Percentiles rank a stretch among this genome's conserved stretches.
phyloP scores from a whole-genome alignment of 371 early-diverging fungal species.

The Mucor irregularis region DNA sequence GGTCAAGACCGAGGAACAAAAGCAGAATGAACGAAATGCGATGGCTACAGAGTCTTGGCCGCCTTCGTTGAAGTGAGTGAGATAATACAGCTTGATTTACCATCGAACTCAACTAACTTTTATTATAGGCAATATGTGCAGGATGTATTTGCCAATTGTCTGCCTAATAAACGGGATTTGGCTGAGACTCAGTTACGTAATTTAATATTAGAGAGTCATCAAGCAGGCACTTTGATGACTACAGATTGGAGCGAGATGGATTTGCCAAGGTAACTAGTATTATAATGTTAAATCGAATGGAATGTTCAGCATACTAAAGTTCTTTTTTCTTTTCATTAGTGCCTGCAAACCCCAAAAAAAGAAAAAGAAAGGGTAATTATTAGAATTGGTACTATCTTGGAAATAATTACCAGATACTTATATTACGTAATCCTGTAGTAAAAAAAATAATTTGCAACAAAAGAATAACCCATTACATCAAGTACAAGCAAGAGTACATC shows the following conservation, averaged over 20 bases:
- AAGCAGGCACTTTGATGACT: slow-evolving; percentile 50
- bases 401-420: neutral
- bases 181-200: slow-evolving; percentile 58
- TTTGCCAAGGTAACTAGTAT: slow-evolving; percentile 56
- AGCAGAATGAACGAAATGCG: slow-evolving; percentile 11
- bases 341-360: slow-evolving; percentile 24
- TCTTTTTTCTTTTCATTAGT: slow-evolving; percentile 5
- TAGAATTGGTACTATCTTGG: too few species aligned
- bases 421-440: neutral
- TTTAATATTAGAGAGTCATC: slow-evolving; percentile 56
- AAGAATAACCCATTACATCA: slow-evolving; percentile 30
- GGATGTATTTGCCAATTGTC: slow-evolving; percentile 57
- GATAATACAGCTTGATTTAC: too few species aligned
- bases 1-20: neutral
- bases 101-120: too few species aligned
- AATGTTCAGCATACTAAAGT: neutral
- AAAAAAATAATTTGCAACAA: slow-evolving; percentile 6
- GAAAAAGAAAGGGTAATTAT: slow-evolving; percentile 29
- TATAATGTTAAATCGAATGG: neutral
- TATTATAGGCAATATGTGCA: slow-evolving; percentile 58
- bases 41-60: slow-evolving; percentile 41
- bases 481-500: slow-evolving; percentile 1
- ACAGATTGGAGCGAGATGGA: slow-evolving; percentile 71
- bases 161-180: slow-evolving; percentile 48
- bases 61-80: slow-evolving; percentile 41